Base-by-base conservation (phyloP, 345 rosid species). In the Punica granatum region DNA sequence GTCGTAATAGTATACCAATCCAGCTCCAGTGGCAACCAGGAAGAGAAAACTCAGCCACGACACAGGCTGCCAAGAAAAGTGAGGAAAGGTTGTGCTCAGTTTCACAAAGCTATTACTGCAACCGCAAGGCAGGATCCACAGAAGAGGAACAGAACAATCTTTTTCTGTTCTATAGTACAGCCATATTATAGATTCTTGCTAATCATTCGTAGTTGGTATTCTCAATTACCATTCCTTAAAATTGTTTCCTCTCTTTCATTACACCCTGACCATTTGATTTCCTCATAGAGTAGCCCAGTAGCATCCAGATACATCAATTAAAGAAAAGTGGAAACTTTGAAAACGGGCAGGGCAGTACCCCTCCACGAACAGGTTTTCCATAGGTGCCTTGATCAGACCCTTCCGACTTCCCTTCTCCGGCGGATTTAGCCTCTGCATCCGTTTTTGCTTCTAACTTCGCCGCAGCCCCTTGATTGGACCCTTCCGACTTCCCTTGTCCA, bases 21-120 rank as follows among this genome's bases (percentile, higher is more conserved):
- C 98, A 7, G 82, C 89, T 76, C 98, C 98, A 36, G 98, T 89
- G 19, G 81, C 76, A 36, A 81, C 74, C 80, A 95, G 78, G 77
- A 95, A 76, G 68, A 90, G 81, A 71, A 95, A 84, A 69, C 96
- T 95, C 85, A 90, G 70, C 97, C 99, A 95, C 26, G 96, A 95
- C 76, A 95, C 85, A 6, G 96, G 98, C 97, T 95, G 84, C 74
- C 69, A 51, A 53, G 44, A 37, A 31, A 44, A 36, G 15, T 25
- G 4, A 62, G 37, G 9, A 15, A 32, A 67, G 5, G 37, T 7
- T 58, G 10, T 34, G 7, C 46, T n/a, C 30, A 30, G 43, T 7
- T 2, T 32, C 19, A 13, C 14, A 15, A 51, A 65, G 48, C 33
- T 41, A 26, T 2, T 44, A 42, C 23, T 30, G 26, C 18, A 60